Percentiles rank a stretch among this genome's conserved stretches.
phyloP scores from a whole-genome alignment of 106 monocot species.

The Dendrobium huoshanense region DNA sequence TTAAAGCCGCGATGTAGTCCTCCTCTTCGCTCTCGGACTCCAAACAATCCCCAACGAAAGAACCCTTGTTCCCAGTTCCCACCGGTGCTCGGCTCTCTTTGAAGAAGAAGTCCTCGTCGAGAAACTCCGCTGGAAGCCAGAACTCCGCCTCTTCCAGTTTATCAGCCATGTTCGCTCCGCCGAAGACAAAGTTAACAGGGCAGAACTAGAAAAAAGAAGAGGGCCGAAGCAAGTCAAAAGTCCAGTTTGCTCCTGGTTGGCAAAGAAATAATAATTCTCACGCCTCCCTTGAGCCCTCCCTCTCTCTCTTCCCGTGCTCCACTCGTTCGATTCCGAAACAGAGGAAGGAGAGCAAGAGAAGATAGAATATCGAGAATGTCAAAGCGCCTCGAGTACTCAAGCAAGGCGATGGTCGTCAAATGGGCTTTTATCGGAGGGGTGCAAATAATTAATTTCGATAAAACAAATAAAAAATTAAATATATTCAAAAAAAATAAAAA shows the following conservation, averaged over 20 bases:
- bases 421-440: not conserved
- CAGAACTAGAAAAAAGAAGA: too few relatives aligned
- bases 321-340: not conserved
- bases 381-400: not conserved
- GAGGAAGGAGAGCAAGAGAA: not conserved
- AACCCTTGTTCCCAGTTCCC: not conserved
- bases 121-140: slow-evolving; percentile 7
- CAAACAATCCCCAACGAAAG: slow-evolving; percentile 8
- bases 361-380: not conserved
- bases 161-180: not conserved
- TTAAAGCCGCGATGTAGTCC: slow-evolving; percentile 36
- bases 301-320: too few relatives aligned
- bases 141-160: not conserved
- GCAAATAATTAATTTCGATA: not conserved
- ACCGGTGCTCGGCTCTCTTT: not conserved
- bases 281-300: too few relatives aligned
- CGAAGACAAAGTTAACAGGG: too few relatives aligned
- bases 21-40: slow-evolving; percentile 48
- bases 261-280: too few relatives aligned
- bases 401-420: not conserved
- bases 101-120: slow-evolving; percentile 5
- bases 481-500: not conserved
- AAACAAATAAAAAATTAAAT: not conserved
- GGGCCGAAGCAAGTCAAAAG: too few relatives aligned
- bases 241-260: too few relatives aligned